Percentiles rank a stretch among this genome's conserved stretches.
Conservation (phyloP, 148 eudicot species). For the Silene latifolia region DNA sequence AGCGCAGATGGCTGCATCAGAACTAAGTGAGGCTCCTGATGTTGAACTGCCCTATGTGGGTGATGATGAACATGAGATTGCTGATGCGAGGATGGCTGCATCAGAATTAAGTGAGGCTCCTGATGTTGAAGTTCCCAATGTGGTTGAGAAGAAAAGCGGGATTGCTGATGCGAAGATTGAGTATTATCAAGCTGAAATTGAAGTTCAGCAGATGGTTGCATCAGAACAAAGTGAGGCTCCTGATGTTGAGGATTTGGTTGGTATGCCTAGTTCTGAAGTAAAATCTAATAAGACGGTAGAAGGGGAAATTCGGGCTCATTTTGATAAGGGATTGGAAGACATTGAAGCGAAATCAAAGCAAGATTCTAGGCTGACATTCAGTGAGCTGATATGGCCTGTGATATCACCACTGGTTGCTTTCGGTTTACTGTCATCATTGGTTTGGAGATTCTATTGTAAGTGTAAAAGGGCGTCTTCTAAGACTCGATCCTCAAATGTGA, state of each 20-base stretch:
- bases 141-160: not conserved
- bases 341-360: too few relatives aligned
- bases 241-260: not conserved
- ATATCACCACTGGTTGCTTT: constrained; percentile 7
- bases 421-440: constrained; percentile 3
- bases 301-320: too few relatives aligned
- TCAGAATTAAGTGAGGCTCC: not conserved
- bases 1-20: not conserved
- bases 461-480: constrained; percentile 19
- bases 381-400: constrained; percentile 7
- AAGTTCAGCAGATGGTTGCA: not conserved
- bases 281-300: too few relatives aligned
- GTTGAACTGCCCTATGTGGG: not conserved
- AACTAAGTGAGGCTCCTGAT: not conserved
- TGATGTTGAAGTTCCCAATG: not conserved
- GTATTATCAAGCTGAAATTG: constrained; percentile 11
- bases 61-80: too few relatives aligned
- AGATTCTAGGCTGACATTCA: not conserved
- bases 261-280: too few relatives aligned
- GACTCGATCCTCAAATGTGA: constrained; percentile 12
- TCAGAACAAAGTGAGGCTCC: not conserved
- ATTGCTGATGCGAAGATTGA: not conserved
- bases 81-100: too few relatives aligned
- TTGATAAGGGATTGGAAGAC: too few relatives aligned
- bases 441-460: constrained; percentile 23